phyloP scores from a whole-genome alignment of 2,329 filamentous ascomycete species.

The Seiridium cupressi region DNA sequence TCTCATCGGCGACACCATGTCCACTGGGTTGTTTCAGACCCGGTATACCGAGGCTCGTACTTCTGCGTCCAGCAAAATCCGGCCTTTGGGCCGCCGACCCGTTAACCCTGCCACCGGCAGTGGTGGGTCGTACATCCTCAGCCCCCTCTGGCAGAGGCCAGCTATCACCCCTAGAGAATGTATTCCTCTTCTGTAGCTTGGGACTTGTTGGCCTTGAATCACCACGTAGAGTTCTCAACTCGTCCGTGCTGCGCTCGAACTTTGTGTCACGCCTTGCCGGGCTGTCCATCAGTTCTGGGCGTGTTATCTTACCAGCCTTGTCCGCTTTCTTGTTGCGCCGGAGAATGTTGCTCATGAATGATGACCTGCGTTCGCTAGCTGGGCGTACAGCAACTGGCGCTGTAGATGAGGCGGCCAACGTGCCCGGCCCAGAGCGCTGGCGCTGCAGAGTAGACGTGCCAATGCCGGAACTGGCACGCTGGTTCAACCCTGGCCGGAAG shows the following conservation, averaged over 20 bases:
- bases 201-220: slow-evolving; percentile 30
- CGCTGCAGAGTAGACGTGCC: slow-evolving; percentile 25
- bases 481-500: slow-evolving; percentile 11
- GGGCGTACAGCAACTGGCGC: slow-evolving; percentile 19
- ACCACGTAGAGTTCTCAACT: slow-evolving; percentile 46
- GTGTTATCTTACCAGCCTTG: slow-evolving; percentile 49
- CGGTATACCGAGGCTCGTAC: slow-evolving; percentile 25
- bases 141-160: slow-evolving; percentile 46
- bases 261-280: slow-evolving; percentile 61
- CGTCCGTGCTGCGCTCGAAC: slow-evolving; percentile 56
- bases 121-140: slow-evolving; percentile 22
- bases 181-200: slow-evolving; percentile 45
- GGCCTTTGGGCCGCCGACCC: slow-evolving; percentile 11
- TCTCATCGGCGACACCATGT: slow-evolving; percentile 22
- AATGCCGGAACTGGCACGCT: slow-evolving; percentile 20
- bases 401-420: slow-evolving; percentile 18
- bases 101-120: slow-evolving; percentile 28
- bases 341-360: slow-evolving; percentile 57
- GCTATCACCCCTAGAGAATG: slow-evolving; percentile 34
- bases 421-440: slow-evolving; percentile 23
- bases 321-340: slow-evolving; percentile 60
- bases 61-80: slow-evolving; percentile 18
- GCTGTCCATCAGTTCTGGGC: slow-evolving; percentile 51
- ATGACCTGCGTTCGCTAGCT: slow-evolving; percentile 39
- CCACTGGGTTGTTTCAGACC: slow-evolving; percentile 37